Evolutionary conservation across 139 green algal genomes (phyloP).

Genomic region (Tetradesmus obliquus): DNA sequence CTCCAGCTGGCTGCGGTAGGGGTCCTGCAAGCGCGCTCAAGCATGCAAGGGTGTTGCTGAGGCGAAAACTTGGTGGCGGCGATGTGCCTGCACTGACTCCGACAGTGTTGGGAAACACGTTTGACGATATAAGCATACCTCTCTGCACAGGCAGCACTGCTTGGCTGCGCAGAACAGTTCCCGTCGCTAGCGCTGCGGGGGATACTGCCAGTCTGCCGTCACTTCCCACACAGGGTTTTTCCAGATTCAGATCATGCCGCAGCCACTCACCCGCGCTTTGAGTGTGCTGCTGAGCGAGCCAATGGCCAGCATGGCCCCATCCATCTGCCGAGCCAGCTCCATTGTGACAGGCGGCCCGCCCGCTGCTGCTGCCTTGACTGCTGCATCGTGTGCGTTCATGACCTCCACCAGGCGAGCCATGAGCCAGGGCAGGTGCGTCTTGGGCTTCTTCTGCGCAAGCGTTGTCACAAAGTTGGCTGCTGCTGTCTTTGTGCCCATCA

Average conservation of each 20-base stretch:
- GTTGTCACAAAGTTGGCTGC: constrained; percentile 92
- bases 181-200: too few relatives aligned
- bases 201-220: too few relatives aligned
- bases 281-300: constrained; percentile 86
- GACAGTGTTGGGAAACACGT: too few relatives aligned
- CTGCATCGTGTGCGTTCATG: constrained; percentile 39
- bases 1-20: constrained; percentile 89
- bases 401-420: constrained; percentile 63
- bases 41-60: background rate
- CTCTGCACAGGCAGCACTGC: too few relatives aligned
- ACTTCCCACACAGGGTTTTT: too few relatives aligned
- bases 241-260: too few relatives aligned
- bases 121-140: too few relatives aligned
- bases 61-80: too few relatives aligned
- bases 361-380: constrained; percentile 22
- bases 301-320: constrained; percentile 92
- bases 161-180: too few relatives aligned
- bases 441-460: constrained; percentile 73
- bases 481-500: constrained; percentile 91
- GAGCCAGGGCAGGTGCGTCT: constrained; percentile 72
- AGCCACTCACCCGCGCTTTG: constrained; percentile 71
- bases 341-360: constrained; percentile 27
- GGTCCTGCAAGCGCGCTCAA: constrained; percentile 54
- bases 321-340: constrained; percentile 77
- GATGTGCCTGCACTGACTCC: too few relatives aligned